These are phyloP conservation scores for Nakazawaea holstii DNA, from an alignment of 805 yeast species.

Conservation along the genomic window DNA sequence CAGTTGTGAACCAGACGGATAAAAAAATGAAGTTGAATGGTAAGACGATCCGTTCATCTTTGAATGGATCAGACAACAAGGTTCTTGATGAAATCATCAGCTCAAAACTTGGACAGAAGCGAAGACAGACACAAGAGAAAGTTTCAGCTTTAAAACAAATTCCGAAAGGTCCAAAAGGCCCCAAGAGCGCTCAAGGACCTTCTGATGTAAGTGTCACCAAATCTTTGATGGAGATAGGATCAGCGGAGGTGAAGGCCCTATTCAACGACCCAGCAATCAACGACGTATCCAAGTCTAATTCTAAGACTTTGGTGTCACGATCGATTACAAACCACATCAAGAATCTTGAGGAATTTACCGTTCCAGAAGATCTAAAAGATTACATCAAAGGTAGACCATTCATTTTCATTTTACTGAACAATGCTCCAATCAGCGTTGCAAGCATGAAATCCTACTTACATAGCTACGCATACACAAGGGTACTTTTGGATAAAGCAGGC, in stretches of 20 bases:
- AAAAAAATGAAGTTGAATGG: slow-evolving; percentile 45
- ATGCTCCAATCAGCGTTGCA: slow-evolving; percentile 43
- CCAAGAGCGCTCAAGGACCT: not conserved
- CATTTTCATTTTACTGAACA: slow-evolving; percentile 46
- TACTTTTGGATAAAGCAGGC: slow-evolving; percentile 59
- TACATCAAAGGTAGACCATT: slow-evolving; percentile 55
- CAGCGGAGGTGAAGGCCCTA: slow-evolving; percentile 11
- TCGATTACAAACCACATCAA: slow-evolving; percentile 19
- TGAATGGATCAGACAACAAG: slow-evolving; percentile 41
- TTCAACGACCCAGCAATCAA: slow-evolving; percentile 1
- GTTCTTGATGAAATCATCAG: slow-evolving; percentile 28
- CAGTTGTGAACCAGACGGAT: slow-evolving; percentile 36
- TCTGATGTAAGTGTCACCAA: not conserved
- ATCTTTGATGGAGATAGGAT: slow-evolving; percentile 9
- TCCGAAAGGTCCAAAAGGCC: slow-evolving; percentile 8
- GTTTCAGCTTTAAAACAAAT: slow-evolving; percentile 12
- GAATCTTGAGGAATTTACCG: slow-evolving; percentile 18
- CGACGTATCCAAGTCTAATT: not conserved
- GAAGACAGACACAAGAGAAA: slow-evolving; percentile 26
- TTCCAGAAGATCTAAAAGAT: slow-evolving; percentile 45
- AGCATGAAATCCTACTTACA: slow-evolving; percentile 57
- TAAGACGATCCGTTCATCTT: slow-evolving; percentile 42
- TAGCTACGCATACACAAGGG: slow-evolving; percentile 60
- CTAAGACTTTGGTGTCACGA: slow-evolving; percentile 2
- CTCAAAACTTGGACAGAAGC: slow-evolving; percentile 30